These are phyloP conservation scores for Abrus precatorius DNA, from an alignment of 306 rosid species.

Conservation along the genomic window DNA sequence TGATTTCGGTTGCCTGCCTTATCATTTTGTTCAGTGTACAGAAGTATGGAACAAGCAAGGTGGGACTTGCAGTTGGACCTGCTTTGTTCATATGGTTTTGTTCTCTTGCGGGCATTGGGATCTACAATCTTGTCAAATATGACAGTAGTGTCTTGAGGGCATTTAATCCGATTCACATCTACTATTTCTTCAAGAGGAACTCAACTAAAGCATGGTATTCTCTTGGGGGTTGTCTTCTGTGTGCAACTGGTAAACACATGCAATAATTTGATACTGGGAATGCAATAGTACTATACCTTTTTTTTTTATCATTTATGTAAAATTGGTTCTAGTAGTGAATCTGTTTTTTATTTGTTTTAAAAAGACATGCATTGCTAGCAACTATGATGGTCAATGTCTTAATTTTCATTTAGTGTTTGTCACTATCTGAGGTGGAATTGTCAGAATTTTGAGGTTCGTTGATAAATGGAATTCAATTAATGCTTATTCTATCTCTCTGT, in stretches of 20 bases:
- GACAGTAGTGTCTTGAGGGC: conserved; percentile 80
- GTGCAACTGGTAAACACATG: conserved; percentile 86
- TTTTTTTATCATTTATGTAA: conserved; percentile 35
- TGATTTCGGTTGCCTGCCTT: conserved; percentile 91
- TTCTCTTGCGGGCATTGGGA: conserved; percentile 84
- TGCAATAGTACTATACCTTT: conserved; percentile 38
- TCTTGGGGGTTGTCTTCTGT: conserved; percentile 97
- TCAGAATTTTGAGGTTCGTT: conserved; percentile 12
- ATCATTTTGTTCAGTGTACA: conserved; percentile 92
- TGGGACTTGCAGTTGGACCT: conserved; percentile 95
- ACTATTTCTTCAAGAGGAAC: conserved; percentile 93
- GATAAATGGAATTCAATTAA: conserved; percentile 17
- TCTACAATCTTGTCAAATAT: conserved; percentile 87
- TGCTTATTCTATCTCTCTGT: neutral
- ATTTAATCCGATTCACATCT: conserved; percentile 90
- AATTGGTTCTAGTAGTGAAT: conserved; percentile 34
- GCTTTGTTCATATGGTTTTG: conserved; percentile 96
- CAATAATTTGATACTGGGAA: conserved; percentile 40
- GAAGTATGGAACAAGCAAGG: conserved; percentile 95
- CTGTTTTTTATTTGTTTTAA: conserved; percentile 24
- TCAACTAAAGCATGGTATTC: conserved; percentile 94
- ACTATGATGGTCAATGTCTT: conserved; percentile 31
- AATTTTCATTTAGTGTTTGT: neutral
- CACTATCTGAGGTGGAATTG: conserved; percentile 10
- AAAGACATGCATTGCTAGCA: conserved; percentile 21